Evolutionary conservation across 2,329 filamentous ascomycete species (phyloP), one percentile per base, ranked within the genome.

Genomic region (Aaosphaeria arxii): DNA sequence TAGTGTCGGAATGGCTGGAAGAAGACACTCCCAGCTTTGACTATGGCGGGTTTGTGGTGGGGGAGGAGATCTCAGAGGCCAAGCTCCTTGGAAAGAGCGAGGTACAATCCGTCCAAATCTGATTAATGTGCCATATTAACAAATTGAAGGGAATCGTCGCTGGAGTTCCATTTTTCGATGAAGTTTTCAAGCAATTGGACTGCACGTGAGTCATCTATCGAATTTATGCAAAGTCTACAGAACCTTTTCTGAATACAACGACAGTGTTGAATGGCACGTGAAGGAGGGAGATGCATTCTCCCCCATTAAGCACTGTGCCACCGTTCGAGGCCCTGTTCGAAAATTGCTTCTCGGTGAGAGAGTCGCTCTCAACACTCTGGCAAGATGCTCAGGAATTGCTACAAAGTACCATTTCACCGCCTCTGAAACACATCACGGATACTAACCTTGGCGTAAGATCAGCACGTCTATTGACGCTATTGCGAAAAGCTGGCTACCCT

Each of bases 11-110:
- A 62, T 99, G 94, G 94, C 86, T 96, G 11, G 88, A 91, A 63
- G 94, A 99, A 74, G 94, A 99, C 75, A 95, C 91, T 3, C 94
- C 94, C 4, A 94, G 89, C 45, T 92, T 96, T 73, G 94, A 99
- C 78, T 96, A 96, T 70, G 94, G 89, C 63, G 94, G 94, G 51
- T 99, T 95, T 71, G 94, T 99, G 5, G 94, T 99, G 28, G 94
- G 94, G 54, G 83, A 88, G 36, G 74, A 73, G 11, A 64, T 73
- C 7, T 73, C 72, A 1, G 75, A 77, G 56, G 76, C 76, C 3
- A 72, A 71, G 30, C 59, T 85, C 17, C 66, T 85, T 24, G 82
- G 82, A 3, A 85, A 85, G 64, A 79, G 76, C 53, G 70, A 76
- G 62, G 77, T 80, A 59, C 48, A 66, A 24, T 58, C 29, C 38